Percentiles rank a stretch among this genome's conserved stretches.
These are phyloP conservation scores for Fomitopsis betulina DNA, from an alignment of 1,284 basidiomycete species.

Conservation along the genomic window DNA sequence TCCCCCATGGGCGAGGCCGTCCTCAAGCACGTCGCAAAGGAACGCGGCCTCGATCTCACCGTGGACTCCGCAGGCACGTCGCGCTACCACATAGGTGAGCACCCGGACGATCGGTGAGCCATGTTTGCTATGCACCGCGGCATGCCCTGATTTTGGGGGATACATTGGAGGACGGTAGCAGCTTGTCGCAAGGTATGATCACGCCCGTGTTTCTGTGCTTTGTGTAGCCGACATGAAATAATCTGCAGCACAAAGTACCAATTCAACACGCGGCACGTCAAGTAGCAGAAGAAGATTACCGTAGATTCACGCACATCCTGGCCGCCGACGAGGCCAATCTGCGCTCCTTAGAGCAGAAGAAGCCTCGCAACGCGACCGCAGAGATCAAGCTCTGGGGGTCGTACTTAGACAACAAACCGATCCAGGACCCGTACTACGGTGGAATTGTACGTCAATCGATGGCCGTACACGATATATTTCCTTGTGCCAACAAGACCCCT, in stretches of 20 bases:
- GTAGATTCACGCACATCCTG: constrained; percentile 63
- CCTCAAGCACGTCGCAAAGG: constrained; percentile 52
- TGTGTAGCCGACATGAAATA: background rate
- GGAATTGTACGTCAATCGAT: constrained; percentile 40
- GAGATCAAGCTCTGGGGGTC: constrained; percentile 71
- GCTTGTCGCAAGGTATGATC: constrained; percentile 55
- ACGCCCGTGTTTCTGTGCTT: background rate
- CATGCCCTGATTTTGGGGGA: background rate
- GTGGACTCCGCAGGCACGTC: constrained; percentile 75
- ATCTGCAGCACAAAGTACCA: constrained; percentile 50
- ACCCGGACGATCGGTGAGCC: constrained; percentile 65
- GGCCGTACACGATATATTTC: background rate
- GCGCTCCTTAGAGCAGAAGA: constrained; percentile 48
- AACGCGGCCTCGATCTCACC: constrained; percentile 56
- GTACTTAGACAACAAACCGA: constrained; percentile 58
- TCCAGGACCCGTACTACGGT: constrained; percentile 76
- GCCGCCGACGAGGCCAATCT: constrained; percentile 69
- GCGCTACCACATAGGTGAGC: constrained; percentile 67
- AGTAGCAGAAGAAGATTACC: constrained; percentile 55
- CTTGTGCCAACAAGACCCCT: background rate
- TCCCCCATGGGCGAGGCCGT: constrained; percentile 82
- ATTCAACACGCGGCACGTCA: constrained; percentile 60
- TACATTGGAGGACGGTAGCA: constrained; percentile 43
- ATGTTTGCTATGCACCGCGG: background rate
- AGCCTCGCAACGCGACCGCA: constrained; percentile 52